A percentile compares a stretch with the other conserved stretches of the same genome.
phyloP scores from a whole-genome alignment of 2,329 filamentous ascomycete genomes.

The Diaporthe helianthi region DNA sequence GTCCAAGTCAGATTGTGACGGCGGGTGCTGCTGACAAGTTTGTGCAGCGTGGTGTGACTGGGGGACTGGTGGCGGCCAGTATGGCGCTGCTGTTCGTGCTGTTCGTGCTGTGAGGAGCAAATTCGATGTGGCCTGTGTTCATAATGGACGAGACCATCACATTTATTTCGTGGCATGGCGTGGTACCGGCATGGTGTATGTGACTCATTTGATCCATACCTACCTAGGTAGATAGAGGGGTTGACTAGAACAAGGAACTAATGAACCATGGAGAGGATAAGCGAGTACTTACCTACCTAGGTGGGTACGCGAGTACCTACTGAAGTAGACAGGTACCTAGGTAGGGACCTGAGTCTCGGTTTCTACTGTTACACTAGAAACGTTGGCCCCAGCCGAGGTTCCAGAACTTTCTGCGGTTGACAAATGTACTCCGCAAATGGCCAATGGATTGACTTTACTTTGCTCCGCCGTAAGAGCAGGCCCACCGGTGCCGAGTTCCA shows the following conservation, averaged over 20 bases:
- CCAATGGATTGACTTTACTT: neutral
- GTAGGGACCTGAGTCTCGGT: no score
- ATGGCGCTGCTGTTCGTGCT: neutral
- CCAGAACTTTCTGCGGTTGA: conserved; percentile 32
- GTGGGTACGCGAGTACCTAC: no score
- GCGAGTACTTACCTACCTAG: no score
- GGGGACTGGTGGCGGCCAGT: neutral
- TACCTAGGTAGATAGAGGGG: no score
- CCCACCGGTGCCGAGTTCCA: no score
- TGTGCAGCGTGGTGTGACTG: neutral
- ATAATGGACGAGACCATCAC: neutral
- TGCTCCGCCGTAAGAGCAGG: neutral
- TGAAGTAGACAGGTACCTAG: no score
- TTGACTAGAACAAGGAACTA: neutral
- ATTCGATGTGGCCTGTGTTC: neutral
- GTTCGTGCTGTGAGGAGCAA: no score
- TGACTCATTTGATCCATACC: neutral
- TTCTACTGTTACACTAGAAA: no score
- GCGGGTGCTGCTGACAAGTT: neutral
- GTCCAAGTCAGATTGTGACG: neutral
- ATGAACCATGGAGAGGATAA: neutral
- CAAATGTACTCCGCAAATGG: no score
- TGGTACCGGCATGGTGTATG: neutral
- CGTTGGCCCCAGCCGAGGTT: conserved; percentile 7
- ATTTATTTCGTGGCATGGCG: neutral